Conservation (phyloP, 2,329 filamentous ascomycete genomes). For the Trichoderma sp. region DNA sequence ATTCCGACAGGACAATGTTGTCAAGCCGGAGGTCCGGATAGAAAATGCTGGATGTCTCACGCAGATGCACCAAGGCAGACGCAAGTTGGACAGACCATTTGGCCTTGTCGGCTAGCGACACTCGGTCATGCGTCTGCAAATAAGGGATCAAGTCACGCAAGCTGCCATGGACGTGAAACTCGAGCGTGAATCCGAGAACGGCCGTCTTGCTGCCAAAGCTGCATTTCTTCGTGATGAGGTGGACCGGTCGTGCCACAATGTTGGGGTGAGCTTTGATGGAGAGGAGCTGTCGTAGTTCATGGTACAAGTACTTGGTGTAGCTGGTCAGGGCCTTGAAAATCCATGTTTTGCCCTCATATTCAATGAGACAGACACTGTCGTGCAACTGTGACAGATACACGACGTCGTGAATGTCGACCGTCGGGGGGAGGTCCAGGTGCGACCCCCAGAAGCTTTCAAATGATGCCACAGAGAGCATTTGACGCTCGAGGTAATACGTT, state of each 20-base stretch:
- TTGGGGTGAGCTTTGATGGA: constrained; percentile 50
- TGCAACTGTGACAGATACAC: constrained; percentile 53
- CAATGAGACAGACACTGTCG: constrained; percentile 57
- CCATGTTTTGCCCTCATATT: constrained; percentile 41
- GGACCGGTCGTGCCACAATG: constrained; percentile 50
- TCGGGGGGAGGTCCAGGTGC: constrained; percentile 41
- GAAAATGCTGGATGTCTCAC: constrained; percentile 44
- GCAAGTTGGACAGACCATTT: constrained; percentile 55
- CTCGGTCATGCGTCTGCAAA: constrained; percentile 44
- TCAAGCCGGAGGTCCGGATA: constrained; percentile 60
- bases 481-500: constrained; percentile 53
- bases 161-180: constrained; percentile 52
- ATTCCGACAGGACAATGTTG: constrained; percentile 53
- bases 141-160: constrained; percentile 55
- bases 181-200: constrained; percentile 56
- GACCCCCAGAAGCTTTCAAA: constrained; percentile 46
- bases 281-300: constrained; percentile 57
- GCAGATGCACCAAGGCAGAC: constrained; percentile 50
- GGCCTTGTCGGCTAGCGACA: constrained; percentile 45
- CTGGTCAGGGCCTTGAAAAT: constrained; percentile 59
- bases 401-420: constrained; percentile 50
- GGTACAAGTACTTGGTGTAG: constrained; percentile 59
- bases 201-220: constrained; percentile 55
- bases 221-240: constrained; percentile 55
- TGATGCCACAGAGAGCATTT: constrained; percentile 44